Conservation (phyloP, 2,329 filamentous ascomycete genomes). For the Xylariaceae sp. region DNA sequence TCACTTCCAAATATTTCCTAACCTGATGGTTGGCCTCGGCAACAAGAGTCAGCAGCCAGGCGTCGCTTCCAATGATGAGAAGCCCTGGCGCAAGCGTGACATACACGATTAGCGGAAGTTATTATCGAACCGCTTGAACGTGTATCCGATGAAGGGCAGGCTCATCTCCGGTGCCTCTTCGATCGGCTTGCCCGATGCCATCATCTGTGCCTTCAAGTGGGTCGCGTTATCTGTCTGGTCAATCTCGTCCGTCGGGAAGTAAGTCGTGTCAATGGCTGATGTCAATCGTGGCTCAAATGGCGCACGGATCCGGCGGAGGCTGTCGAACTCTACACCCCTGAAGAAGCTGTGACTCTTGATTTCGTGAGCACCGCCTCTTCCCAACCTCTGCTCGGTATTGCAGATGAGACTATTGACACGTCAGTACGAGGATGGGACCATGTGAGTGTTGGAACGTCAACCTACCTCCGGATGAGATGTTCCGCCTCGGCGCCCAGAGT, state of each 20-base stretch:
- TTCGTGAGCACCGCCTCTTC: constrained; percentile 80
- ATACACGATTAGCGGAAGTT: constrained; percentile 54
- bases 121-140: constrained; percentile 92
- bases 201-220: constrained; percentile 77
- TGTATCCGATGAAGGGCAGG: constrained; percentile 93
- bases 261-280: constrained; percentile 92
- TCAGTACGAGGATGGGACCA: neutral
- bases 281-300: constrained; percentile 93
- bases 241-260: constrained; percentile 98
- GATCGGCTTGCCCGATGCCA: constrained; percentile 60
- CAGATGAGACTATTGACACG: constrained; percentile 71
- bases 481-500: constrained; percentile 85
- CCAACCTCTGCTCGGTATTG: constrained; percentile 88
- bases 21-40: no score
- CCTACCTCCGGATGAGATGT: constrained; percentile 85
- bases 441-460: constrained; percentile 9
- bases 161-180: constrained; percentile 92
- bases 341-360: constrained; percentile 96
- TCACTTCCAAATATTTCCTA: no score
- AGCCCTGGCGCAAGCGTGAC: no score
- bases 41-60: no score
- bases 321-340: constrained; percentile 93
- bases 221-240: constrained; percentile 94
- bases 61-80: no score
- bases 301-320: constrained; percentile 85